Conservation (phyloP, 352 stramenopile species). For the Phytophthora pisi region DNA sequence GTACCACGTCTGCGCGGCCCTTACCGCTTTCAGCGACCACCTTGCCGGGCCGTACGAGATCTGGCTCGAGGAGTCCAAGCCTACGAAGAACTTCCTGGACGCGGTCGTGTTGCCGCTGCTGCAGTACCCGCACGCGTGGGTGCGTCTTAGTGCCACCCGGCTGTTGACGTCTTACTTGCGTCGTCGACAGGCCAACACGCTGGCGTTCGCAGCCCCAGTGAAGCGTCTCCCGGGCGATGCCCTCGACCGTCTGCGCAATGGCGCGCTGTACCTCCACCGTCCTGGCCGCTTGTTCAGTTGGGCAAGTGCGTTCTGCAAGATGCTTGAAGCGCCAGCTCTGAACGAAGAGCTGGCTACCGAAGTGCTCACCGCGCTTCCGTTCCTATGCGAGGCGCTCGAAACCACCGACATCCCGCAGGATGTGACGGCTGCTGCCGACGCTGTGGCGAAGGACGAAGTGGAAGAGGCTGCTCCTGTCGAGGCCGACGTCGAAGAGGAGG, state of each 20-base stretch:
- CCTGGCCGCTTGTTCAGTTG: slow-evolving; percentile 67
- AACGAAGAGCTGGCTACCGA: slow-evolving; percentile 60
- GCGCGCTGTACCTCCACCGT: slow-evolving; percentile 55
- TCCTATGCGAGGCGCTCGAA: slow-evolving; percentile 65
- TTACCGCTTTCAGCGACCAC: slow-evolving; percentile 72
- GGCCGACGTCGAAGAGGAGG: slow-evolving; percentile 10
- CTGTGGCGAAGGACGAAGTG: slow-evolving; percentile 28
- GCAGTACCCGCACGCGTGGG: slow-evolving; percentile 78
- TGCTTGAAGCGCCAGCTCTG: slow-evolving; percentile 69
- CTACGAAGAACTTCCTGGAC: slow-evolving; percentile 47
- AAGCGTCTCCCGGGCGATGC: slow-evolving; percentile 34
- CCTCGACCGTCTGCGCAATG: slow-evolving; percentile 32
- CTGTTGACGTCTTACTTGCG: slow-evolving; percentile 75
- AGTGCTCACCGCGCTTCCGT: slow-evolving; percentile 62
- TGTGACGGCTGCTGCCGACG: slow-evolving; percentile 36
- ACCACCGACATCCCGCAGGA: slow-evolving; percentile 69
- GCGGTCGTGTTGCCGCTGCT: slow-evolving; percentile 59
- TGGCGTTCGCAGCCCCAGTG: slow-evolving; percentile 40
- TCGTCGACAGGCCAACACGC: slow-evolving; percentile 49
- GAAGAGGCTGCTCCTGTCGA: slow-evolving; percentile 16
- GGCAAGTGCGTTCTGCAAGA: slow-evolving; percentile 63
- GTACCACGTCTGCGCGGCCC: slow-evolving; percentile 64
- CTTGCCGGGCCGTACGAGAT: slow-evolving; percentile 64
- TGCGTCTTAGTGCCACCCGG: slow-evolving; percentile 64
- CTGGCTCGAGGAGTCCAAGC: slow-evolving; percentile 50